Evolutionary conservation across 495 filamentous ascomycete genomes (phyloP).

Genomic region (Polyplosphaeria fusca): DNA sequence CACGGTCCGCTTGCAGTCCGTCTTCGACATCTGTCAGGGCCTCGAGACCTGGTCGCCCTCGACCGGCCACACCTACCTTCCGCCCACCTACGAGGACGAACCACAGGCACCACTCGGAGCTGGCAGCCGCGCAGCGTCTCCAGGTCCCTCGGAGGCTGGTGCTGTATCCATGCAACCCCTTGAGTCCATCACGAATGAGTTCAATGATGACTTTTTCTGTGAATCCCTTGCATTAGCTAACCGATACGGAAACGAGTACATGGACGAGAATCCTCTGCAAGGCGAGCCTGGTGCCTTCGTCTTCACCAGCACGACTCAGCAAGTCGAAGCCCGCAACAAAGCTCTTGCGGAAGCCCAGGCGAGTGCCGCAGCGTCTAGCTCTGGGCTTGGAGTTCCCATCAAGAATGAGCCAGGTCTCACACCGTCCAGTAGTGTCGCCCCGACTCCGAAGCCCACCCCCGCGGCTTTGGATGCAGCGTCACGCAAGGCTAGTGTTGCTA

Average conservation of each 20-base stretch:
- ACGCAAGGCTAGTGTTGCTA: slow-evolving; percentile 16
- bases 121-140: slow-evolving; percentile 5
- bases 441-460: slow-evolving; percentile 25
- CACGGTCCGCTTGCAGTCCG: no score
- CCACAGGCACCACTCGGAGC: slow-evolving; percentile 5
- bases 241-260: slow-evolving; percentile 58
- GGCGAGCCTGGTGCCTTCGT: slow-evolving; percentile 86
- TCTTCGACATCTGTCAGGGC: slow-evolving; percentile 59
- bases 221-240: slow-evolving; percentile 28
- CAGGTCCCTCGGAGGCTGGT: not conserved
- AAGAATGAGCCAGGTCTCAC: slow-evolving; percentile 10
- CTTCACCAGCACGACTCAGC: slow-evolving; percentile 55
- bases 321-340: slow-evolving; percentile 41
- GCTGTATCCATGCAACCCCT: not conserved
- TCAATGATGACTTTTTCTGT: slow-evolving; percentile 32
- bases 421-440: slow-evolving; percentile 16
- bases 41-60: slow-evolving; percentile 72
- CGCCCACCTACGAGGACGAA: slow-evolving; percentile 46
- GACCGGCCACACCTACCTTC: slow-evolving; percentile 70
- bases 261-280: slow-evolving; percentile 86
- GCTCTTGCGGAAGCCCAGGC: slow-evolving; percentile 24
- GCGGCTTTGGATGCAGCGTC: slow-evolving; percentile 6
- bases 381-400: not conserved
- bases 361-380: not conserved
- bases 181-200: not conserved